These are phyloP conservation scores for Elaeagnus macrophylla DNA, from an alignment of 306 rosid genomes.

Conservation along the genomic window DNA sequence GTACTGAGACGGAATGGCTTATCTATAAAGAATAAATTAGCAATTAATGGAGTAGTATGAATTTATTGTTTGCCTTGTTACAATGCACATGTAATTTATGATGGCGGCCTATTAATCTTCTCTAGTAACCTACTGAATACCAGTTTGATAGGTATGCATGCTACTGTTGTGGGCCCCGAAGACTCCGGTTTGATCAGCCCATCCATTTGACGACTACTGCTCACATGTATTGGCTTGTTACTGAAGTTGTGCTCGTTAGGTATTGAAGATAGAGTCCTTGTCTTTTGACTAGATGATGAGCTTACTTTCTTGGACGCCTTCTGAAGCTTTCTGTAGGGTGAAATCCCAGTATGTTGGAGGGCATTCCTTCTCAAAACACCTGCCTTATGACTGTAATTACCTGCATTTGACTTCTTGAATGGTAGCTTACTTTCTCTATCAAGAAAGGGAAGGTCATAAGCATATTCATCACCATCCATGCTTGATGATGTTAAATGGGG, in stretches of 20 bases:
- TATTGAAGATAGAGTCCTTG: constrained; percentile 86
- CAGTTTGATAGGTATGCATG: constrained; percentile 96
- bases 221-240: constrained; percentile 44
- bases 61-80: too few relatives aligned
- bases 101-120: constrained; percentile 96
- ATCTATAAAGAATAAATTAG: too few relatives aligned
- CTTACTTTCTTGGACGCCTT: constrained; percentile 58
- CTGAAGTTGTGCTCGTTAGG: constrained; percentile 46
- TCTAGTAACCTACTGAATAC: constrained; percentile 95
- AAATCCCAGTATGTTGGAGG: constrained; percentile 26
- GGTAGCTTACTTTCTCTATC: constrained; percentile 51
- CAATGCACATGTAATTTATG: constrained; percentile 26
- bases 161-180: constrained; percentile 64
- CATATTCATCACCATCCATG: constrained; percentile 43
- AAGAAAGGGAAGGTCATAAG: constrained; percentile 29
- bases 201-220: constrained; percentile 41
- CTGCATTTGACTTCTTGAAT: constrained; percentile 40
- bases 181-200: constrained; percentile 66
- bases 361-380: constrained; percentile 35
- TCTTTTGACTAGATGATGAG: constrained; percentile 77
- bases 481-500: constrained; percentile 53
- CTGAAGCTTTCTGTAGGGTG: constrained; percentile 50
- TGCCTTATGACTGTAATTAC: constrained; percentile 46
- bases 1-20: too few relatives aligned
- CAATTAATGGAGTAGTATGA: too few relatives aligned